These are phyloP conservation scores for Sutorius eximius DNA, from an alignment of 1,284 basidiomycete species.

Conservation along the genomic window DNA sequence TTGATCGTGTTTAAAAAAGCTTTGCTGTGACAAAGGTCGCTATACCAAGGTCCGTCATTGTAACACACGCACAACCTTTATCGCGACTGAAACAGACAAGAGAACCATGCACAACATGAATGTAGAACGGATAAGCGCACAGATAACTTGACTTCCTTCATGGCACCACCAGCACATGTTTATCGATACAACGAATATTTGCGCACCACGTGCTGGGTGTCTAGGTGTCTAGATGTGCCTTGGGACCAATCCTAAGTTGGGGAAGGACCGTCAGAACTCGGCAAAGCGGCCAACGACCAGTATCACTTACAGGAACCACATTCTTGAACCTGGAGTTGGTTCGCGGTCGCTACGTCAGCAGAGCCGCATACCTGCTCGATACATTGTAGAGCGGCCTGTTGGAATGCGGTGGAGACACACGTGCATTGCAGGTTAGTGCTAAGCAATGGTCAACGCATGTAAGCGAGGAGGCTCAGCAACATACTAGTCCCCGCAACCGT, in stretches of 20 bases:
- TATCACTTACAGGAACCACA: slow-evolving; percentile 16
- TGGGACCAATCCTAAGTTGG: not conserved
- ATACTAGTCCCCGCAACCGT: slow-evolving; percentile 20
- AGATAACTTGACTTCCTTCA: not conserved
- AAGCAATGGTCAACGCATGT: not conserved
- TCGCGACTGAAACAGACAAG: not conserved
- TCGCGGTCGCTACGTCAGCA: slow-evolving; percentile 12
- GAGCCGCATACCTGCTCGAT: slow-evolving; percentile 13
- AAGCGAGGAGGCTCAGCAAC: not conserved
- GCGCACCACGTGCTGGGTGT: not conserved
- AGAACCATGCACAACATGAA: not conserved
- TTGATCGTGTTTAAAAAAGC: no score
- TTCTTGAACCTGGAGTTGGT: slow-evolving; percentile 4
- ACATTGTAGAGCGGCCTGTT: slow-evolving; percentile 15
- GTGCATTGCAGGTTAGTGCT: slow-evolving; percentile 25
- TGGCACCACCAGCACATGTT: not conserved
- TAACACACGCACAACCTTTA: no score
- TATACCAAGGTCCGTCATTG: no score
- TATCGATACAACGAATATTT: not conserved
- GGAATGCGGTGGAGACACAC: slow-evolving; percentile 27
- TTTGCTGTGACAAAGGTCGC: no score
- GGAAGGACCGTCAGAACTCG: not conserved
- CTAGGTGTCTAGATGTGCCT: not conserved
- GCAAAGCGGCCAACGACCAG: no score
- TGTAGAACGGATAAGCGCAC: not conserved